These are phyloP conservation scores for Pseudovirgaria hyperparasitica DNA, from an alignment of 2,329 filamentous ascomycete species.

Conservation along the genomic window DNA sequence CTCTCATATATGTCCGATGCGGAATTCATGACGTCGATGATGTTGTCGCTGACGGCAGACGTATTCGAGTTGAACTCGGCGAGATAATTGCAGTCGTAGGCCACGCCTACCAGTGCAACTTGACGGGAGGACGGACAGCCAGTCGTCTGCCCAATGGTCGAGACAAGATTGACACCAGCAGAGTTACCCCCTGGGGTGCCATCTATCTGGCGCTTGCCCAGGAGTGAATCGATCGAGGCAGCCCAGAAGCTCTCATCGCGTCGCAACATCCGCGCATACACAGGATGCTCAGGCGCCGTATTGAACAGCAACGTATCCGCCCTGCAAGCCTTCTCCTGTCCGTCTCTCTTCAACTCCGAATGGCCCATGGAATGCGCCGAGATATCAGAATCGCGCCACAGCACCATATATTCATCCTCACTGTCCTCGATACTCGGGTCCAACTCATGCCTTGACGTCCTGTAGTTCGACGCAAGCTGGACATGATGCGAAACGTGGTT, in stretches of 20 bases:
- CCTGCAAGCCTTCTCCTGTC: constrained; percentile 43
- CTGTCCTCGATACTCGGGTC: constrained; percentile 54
- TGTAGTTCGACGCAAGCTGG: constrained; percentile 62
- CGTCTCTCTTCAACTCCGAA: constrained; percentile 52
- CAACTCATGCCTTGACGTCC: constrained; percentile 53
- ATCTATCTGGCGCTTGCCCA: constrained; percentile 58
- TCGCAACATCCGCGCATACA: constrained; percentile 42
- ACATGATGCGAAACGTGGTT: constrained; percentile 78
- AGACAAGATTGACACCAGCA: constrained; percentile 64
- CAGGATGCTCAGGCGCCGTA: constrained; percentile 54
- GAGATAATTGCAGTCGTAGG: constrained; percentile 86
- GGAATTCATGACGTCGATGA: constrained; percentile 73
- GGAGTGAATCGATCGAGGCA: constrained; percentile 52
- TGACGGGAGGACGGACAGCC: constrained; percentile 85
- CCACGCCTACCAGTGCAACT: constrained; percentile 82
- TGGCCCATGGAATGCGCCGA: constrained; percentile 29
- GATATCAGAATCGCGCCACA: constrained; percentile 88
- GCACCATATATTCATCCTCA: constrained; percentile 67
- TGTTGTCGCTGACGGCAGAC: constrained; percentile 55
- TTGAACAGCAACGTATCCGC: constrained; percentile 76
- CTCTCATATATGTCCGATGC: constrained; percentile 81
- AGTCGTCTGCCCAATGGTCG: constrained; percentile 65
- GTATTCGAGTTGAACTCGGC: constrained; percentile 53
- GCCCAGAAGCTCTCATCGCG: constrained; percentile 42
- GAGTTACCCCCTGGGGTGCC: constrained; percentile 60